Conservation (phyloP, 2,329 filamentous ascomycete species). For the Sporothrix pallida region DNA sequence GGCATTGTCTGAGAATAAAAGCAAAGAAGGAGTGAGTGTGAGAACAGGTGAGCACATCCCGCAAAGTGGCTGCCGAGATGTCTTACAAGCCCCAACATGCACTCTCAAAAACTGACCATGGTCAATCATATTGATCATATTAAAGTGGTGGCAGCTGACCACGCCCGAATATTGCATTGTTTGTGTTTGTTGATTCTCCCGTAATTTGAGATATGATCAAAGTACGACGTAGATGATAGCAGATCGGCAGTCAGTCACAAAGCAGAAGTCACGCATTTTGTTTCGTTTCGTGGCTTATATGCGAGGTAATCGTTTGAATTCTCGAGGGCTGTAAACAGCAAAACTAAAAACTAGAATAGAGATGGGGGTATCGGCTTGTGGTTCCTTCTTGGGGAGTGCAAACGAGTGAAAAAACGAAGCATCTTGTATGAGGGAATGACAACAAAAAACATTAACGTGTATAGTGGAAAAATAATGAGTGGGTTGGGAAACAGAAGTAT, state of each 20-base stretch:
- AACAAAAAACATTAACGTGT: constrained; percentile 4
- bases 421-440: not conserved
- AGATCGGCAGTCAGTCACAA: not conserved
- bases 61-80: constrained; percentile 6
- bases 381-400: not conserved
- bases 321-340: constrained; percentile 6
- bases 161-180: not conserved
- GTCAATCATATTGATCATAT: not conserved
- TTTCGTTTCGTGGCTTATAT: no score
- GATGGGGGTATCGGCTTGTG: constrained; percentile 7
- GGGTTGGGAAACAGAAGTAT: not conserved
- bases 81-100: not conserved
- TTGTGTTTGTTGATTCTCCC: constrained; percentile 1
- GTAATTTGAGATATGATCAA: not conserved
- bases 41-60: not conserved
- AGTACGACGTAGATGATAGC: no score
- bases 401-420: not conserved
- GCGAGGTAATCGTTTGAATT: not conserved
- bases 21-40: not conserved
- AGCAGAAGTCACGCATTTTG: no score
- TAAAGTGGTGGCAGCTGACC: constrained; percentile 8
- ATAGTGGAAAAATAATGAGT: not conserved
- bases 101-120: no score
- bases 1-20: not conserved
- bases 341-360: not conserved